Percentiles rank a stretch among this genome's conserved stretches.
Evolutionary conservation across 495 filamentous ascomycete species (phyloP).

Genomic region (Xylaria cubensis): DNA sequence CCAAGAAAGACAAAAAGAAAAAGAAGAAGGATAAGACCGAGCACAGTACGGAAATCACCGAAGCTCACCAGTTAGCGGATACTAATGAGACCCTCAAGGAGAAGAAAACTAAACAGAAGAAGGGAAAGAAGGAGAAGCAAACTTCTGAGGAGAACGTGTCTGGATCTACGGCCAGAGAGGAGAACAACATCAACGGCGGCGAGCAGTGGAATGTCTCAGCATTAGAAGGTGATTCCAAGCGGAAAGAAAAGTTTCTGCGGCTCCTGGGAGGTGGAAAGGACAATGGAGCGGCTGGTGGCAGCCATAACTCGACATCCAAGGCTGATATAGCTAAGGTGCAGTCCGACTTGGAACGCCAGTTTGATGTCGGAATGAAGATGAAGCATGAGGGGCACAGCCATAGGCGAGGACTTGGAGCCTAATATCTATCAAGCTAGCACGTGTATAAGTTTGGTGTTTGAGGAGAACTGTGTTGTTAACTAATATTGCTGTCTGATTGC

Average conservation of each 20-base stretch:
- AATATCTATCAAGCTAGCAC: constrained; percentile 28
- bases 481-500: constrained; percentile 28
- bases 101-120: constrained; percentile 35
- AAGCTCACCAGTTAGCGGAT: constrained; percentile 30
- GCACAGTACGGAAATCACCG: constrained; percentile 25
- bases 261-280: constrained; percentile 60
- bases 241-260: constrained; percentile 63
- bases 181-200: constrained; percentile 23
- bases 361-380: constrained; percentile 61
- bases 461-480: constrained; percentile 21
- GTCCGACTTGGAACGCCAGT: constrained; percentile 65
- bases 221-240: constrained; percentile 55
- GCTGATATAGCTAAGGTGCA: constrained; percentile 52
- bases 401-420: constrained; percentile 62
- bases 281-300: constrained; percentile 29
- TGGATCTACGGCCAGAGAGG: constrained; percentile 22
- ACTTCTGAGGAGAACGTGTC: constrained; percentile 27
- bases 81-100: constrained; percentile 41
- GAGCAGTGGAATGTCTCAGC: constrained; percentile 61
- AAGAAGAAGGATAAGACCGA: constrained; percentile 23
- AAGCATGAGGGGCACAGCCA: constrained; percentile 61
- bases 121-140: constrained; percentile 15
- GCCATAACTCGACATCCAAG: constrained; percentile 26
- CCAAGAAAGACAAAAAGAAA: constrained; percentile 32
- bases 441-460: constrained; percentile 32